A percentile compares a stretch with the other conserved stretches of the same genome.
Evolutionary conservation across 441 rosid genomes (phyloP).

Genomic region (Aquilaria agallochum): DNA sequence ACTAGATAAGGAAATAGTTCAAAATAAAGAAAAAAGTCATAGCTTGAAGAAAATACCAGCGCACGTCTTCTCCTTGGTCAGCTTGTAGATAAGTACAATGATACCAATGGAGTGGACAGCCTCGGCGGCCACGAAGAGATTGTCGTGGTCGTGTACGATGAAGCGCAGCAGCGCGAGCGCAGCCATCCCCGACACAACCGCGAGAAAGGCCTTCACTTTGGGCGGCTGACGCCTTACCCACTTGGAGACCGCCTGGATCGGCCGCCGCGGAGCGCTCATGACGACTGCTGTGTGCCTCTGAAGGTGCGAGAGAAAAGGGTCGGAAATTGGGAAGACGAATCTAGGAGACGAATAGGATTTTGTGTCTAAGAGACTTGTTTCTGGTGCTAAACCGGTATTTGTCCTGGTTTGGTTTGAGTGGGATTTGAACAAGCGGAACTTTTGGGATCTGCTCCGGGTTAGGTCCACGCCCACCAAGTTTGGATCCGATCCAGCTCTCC

Average conservation of each 20-base stretch:
- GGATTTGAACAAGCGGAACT: too few species aligned
- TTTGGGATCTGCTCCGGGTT: background rate
- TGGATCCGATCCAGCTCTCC: too few species aligned
- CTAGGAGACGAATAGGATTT: background rate
- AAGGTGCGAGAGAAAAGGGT: background rate
- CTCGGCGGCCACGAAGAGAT: slow-evolving; percentile 98
- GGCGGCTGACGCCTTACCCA: slow-evolving; percentile 98
- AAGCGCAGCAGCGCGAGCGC: slow-evolving; percentile 80
- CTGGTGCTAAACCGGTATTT: background rate
- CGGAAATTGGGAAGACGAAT: background rate
- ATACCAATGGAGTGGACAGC: slow-evolving; percentile 97
- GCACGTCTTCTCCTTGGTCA: slow-evolving; percentile 94
- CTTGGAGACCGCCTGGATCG: slow-evolving; percentile 72
- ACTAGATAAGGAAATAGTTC: background rate
- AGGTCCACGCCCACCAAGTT: too few species aligned
- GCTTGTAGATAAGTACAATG: slow-evolving; percentile 89
- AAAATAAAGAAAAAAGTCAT: background rate
- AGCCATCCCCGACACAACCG: slow-evolving; percentile 90
- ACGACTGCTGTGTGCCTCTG: slow-evolving; percentile 1
- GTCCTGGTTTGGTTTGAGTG: background rate
- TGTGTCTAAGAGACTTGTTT: background rate
- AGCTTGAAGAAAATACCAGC: slow-evolving; percentile 76
- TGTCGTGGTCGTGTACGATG: slow-evolving; percentile 96
- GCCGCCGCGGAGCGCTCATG: slow-evolving; percentile 56
- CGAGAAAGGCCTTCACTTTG: slow-evolving; percentile 91